phyloP scores from a whole-genome alignment of 257 asterid species.

The Lycium ferocissimum region DNA sequence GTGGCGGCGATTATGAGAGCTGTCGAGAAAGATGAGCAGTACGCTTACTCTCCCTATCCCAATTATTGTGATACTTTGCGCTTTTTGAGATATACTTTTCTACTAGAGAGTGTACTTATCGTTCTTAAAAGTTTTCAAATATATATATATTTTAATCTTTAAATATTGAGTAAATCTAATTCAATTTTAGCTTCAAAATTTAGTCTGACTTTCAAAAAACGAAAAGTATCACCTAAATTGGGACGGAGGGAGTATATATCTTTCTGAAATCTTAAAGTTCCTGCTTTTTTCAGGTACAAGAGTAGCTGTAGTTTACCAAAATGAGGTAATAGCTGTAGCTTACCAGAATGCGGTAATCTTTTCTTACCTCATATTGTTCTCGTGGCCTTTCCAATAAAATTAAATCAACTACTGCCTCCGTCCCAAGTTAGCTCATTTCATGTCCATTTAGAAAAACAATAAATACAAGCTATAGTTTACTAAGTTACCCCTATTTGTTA shows the following conservation, averaged over 20 bases:
- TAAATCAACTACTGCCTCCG: neutral
- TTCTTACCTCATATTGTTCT: neutral
- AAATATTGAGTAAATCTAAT: too few relatives aligned
- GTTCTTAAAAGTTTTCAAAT: neutral
- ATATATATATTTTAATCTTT: too few relatives aligned
- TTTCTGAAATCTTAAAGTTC: neutral
- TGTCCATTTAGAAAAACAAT: too few relatives aligned
- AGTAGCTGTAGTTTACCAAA: constrained; percentile 87
- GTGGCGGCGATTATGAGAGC: constrained; percentile 72
- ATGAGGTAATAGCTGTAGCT: constrained; percentile 59
- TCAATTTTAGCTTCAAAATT: too few relatives aligned
- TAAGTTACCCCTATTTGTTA: too few relatives aligned
- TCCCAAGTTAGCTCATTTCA: too few relatives aligned
- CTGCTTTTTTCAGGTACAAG: constrained; percentile 67
- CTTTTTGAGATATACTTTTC: constrained; percentile 64
- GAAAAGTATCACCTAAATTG: too few relatives aligned
- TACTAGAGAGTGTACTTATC: too few relatives aligned
- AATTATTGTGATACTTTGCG: constrained; percentile 99
- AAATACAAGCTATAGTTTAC: too few relatives aligned
- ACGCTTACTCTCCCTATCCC: constrained; percentile 88
- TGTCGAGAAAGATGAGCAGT: constrained; percentile 98
- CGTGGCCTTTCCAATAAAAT: neutral
- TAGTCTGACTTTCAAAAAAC: too few relatives aligned
- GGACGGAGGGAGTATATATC: too few relatives aligned
- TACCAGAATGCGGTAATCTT: too few relatives aligned